phyloP scores from a whole-genome alignment of 345 rosid genomes.

The Rhodamnia argentea region DNA sequence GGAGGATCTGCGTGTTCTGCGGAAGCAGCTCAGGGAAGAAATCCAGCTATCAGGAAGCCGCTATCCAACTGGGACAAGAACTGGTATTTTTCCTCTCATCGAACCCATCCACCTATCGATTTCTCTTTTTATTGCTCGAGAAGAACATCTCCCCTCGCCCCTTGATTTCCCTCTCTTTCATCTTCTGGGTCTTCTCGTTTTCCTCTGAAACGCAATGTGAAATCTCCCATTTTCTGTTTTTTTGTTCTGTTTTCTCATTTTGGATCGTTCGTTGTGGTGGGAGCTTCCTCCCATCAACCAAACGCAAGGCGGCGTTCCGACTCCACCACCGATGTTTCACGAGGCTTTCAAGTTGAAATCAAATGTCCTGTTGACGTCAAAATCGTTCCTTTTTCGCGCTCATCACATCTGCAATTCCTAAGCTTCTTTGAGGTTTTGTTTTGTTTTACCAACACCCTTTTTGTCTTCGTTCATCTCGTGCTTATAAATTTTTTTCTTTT shows the following conservation, averaged over 20 bases:
- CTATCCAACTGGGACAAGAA: slow-evolving; percentile 68
- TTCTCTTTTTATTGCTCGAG: background rate
- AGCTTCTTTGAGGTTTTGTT: background rate
- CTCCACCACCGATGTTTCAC: background rate
- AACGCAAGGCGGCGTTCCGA: background rate
- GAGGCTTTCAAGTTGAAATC: background rate
- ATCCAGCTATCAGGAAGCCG: slow-evolving; percentile 76
- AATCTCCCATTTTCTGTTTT: background rate
- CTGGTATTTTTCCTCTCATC: slow-evolving; percentile 42
- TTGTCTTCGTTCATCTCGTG: background rate
- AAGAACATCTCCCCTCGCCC: background rate
- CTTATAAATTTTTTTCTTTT: background rate
- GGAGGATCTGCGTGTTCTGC: slow-evolving; percentile 84
- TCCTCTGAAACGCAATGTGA: background rate
- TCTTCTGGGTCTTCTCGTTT: background rate
- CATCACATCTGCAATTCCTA: background rate
- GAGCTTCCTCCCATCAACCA: background rate
- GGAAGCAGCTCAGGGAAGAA: slow-evolving; percentile 88
- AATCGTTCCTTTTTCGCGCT: background rate
- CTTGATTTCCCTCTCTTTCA: background rate
- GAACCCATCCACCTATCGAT: background rate
- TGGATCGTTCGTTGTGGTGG: background rate
- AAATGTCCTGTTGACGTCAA: background rate
- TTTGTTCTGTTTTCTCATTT: background rate
- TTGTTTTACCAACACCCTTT: background rate